These are phyloP conservation scores for Botryotinia globosa DNA, from an alignment of 2,329 filamentous ascomycete species.

Conservation along the genomic window DNA sequence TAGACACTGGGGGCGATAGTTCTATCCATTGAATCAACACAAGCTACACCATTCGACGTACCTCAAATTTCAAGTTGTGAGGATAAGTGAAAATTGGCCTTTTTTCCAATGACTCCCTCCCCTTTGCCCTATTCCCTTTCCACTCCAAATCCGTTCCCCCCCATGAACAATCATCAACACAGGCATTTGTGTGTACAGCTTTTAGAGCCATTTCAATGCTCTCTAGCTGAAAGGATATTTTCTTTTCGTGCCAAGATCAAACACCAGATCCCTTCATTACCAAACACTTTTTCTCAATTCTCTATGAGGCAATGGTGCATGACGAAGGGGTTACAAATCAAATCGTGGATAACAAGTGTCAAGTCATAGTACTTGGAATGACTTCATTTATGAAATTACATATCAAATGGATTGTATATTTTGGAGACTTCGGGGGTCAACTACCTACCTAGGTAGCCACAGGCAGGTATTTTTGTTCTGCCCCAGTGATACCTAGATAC, in stretches of 20 bases:
- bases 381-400: neutral
- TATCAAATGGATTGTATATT: neutral
- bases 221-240: constrained; percentile 46
- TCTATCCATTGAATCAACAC: constrained; percentile 31
- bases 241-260: constrained; percentile 51
- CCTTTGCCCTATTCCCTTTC: neutral
- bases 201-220: constrained; percentile 43
- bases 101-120: neutral
- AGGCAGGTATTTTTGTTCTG: neutral
- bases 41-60: constrained; percentile 28
- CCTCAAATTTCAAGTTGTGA: constrained; percentile 2
- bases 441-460: too few relatives aligned
- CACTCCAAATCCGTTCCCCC: neutral
- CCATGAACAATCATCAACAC: constrained; percentile 24
- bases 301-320: constrained; percentile 59
- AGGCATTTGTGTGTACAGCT: constrained; percentile 54
- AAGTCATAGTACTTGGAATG: neutral
- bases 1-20: constrained; percentile 31
- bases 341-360: constrained; percentile 21
- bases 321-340: constrained; percentile 51
- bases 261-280: constrained; percentile 53
- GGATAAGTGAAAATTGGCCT: constrained; percentile 3
- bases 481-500: neutral
- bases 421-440: neutral
- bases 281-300: constrained; percentile 56